Evolutionary conservation across 2,329 filamentous ascomycete species (phyloP).

Genomic region (Phyllosticta citrichinensis): DNA sequence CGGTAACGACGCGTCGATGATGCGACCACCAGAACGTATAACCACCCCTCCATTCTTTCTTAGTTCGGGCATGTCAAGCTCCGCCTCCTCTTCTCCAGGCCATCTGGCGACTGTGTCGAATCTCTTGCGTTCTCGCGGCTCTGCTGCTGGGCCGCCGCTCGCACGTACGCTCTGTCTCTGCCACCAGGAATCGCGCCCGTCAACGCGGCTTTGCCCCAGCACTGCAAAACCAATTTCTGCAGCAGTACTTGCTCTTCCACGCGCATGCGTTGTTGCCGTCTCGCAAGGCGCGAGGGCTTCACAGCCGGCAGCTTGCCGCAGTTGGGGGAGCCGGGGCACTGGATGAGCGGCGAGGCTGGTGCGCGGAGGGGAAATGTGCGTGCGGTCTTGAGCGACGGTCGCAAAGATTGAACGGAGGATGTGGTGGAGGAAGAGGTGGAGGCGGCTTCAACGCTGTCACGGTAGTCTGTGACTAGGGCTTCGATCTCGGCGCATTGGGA

Average conservation of each 20-base stretch:
- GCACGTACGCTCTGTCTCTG: constrained; percentile 2
- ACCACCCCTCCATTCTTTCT: neutral
- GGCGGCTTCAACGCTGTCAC: constrained; percentile 14
- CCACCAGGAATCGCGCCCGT: neutral
- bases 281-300: constrained; percentile 35
- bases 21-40: neutral
- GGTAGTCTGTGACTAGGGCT: constrained; percentile 22
- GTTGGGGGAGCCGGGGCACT: neutral
- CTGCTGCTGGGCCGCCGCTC: neutral
- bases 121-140: neutral
- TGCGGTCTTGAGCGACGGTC: neutral
- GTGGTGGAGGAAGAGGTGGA: constrained; percentile 13
- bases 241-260: constrained; percentile 35
- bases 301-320: constrained; percentile 12
- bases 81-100: constrained; percentile 4
- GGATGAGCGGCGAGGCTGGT: neutral
- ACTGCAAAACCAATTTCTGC: constrained; percentile 32
- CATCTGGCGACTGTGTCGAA: neutral
- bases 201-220: constrained; percentile 26
- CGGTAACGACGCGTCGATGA: neutral
- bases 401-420: neutral
- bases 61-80: constrained; percentile 6
- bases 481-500: constrained; percentile 34
- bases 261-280: constrained; percentile 34
- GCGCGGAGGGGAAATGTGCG: neutral